Percentiles rank a stretch among this genome's conserved stretches.
Evolutionary conservation across 139 green algal species (phyloP).

Genomic region (Spirogloea muscicola): DNA sequence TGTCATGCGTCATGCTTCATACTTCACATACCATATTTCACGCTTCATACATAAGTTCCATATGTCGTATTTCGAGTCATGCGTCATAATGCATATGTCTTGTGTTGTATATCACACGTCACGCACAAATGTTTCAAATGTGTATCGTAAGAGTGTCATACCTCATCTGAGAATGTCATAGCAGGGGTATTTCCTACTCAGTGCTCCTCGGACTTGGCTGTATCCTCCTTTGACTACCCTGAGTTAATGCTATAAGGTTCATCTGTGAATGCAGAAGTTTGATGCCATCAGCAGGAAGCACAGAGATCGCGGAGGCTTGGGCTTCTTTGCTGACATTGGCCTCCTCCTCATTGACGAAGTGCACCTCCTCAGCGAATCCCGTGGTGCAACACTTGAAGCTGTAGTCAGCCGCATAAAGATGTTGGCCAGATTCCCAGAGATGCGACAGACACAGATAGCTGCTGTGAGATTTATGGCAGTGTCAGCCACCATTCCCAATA

Average conservation of each 20-base stretch:
- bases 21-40: too few species aligned
- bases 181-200: too few species aligned
- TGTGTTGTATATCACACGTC: not conserved
- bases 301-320: conserved; percentile 17
- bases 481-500: conserved; percentile 82
- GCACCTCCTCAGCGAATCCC: conserved; percentile 37
- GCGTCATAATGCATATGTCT: not conserved
- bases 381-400: conserved; percentile 38
- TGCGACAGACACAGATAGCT: conserved; percentile 56
- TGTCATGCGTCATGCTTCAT: not conserved
- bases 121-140: not conserved
- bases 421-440: conserved; percentile 39
- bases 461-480: conserved; percentile 81
- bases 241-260: not conserved
- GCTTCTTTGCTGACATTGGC: conserved; percentile 26
- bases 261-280: conserved; percentile 37
- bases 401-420: conserved; percentile 48
- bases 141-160: not conserved
- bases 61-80: not conserved
- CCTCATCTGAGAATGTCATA: too few species aligned
- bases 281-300: conserved; percentile 36
- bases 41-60: not conserved
- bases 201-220: not conserved
- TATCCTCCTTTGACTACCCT: not conserved
- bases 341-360: conserved; percentile 34